These are phyloP conservation scores for Nepenthes gracilis DNA, from an alignment of 148 eudicot genomes.

Conservation along the genomic window DNA sequence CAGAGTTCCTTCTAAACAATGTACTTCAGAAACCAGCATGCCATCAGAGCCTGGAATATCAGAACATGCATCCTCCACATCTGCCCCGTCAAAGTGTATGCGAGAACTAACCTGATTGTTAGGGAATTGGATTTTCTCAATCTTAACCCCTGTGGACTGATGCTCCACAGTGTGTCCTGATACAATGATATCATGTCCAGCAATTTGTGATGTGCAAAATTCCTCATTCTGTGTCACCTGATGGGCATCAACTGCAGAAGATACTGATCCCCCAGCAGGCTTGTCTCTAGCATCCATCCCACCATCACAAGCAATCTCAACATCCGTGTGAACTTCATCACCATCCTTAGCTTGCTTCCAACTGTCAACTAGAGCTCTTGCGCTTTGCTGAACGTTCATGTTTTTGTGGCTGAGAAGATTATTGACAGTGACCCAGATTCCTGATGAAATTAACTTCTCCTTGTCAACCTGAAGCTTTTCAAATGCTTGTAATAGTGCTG, in stretches of 20 bases:
- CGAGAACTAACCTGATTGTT: neutral
- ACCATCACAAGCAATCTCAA: constrained; percentile 19
- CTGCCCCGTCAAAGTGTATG: neutral
- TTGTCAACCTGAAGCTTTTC: constrained; percentile 42
- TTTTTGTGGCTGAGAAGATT: constrained; percentile 50
- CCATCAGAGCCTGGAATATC: constrained; percentile 15
- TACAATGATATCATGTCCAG: neutral
- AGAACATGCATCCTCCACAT: neutral
- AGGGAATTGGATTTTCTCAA: neutral
- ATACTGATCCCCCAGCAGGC: constrained; percentile 12
- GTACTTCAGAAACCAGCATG: constrained; percentile 17
- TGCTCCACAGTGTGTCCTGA: neutral
- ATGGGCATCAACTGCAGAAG: constrained; percentile 1
- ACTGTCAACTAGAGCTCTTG: constrained; percentile 42
- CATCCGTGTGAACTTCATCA: constrained; percentile 14
- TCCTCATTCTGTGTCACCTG: constrained; percentile 10
- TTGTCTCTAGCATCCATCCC: constrained; percentile 3
- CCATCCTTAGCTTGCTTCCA: constrained; percentile 32
- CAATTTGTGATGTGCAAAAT: constrained; percentile 13
- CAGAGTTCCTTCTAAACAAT: constrained; percentile 13
- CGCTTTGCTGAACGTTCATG: constrained; percentile 45
- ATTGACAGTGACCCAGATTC: constrained; percentile 39
- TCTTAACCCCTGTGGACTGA: too few species aligned
- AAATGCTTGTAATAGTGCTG: constrained; percentile 52
- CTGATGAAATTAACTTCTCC: constrained; percentile 37